Conservation (phyloP, 345 rosid species). For the Melaleuca alternifolia region DNA sequence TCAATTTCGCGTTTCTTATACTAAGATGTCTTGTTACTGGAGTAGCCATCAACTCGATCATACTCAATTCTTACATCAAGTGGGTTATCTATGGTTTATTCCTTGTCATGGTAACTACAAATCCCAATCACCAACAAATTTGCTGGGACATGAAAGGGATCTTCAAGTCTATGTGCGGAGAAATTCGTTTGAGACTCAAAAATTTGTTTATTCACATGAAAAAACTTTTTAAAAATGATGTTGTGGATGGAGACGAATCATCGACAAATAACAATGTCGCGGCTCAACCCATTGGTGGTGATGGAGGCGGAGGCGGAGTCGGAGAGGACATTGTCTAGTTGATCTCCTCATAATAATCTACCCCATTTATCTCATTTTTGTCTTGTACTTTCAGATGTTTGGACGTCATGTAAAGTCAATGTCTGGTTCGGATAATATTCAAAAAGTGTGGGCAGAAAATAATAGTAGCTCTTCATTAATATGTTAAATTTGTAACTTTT, state of each 20-base stretch:
- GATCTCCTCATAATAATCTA: too few relatives aligned
- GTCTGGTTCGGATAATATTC: too few relatives aligned
- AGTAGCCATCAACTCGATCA: neutral
- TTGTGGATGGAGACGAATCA: neutral
- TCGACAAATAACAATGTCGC: neutral
- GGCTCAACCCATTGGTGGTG: rapidly evolving
- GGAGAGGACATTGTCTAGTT: too few relatives aligned
- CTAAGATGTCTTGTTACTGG: neutral
- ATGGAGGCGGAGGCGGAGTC: neutral
- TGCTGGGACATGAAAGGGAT: neutral
- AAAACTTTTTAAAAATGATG: neutral
- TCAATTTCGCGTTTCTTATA: neutral
- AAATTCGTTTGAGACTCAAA: neutral
- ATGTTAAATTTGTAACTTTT: too few relatives aligned
- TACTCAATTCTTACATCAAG: neutral
- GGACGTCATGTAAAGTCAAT: too few relatives aligned
- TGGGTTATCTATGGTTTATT: neutral
- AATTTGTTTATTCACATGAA: neutral
- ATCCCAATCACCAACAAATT: neutral
- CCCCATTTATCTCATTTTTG: too few relatives aligned
- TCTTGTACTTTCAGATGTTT: too few relatives aligned
- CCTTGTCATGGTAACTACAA: neutral
- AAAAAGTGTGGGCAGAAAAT: too few relatives aligned
- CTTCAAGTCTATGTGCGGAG: neutral
- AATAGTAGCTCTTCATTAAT: too few relatives aligned